Evolutionary conservation across 2,329 filamentous ascomycete species (phyloP).

Genomic region (Botrytis deweyae): DNA sequence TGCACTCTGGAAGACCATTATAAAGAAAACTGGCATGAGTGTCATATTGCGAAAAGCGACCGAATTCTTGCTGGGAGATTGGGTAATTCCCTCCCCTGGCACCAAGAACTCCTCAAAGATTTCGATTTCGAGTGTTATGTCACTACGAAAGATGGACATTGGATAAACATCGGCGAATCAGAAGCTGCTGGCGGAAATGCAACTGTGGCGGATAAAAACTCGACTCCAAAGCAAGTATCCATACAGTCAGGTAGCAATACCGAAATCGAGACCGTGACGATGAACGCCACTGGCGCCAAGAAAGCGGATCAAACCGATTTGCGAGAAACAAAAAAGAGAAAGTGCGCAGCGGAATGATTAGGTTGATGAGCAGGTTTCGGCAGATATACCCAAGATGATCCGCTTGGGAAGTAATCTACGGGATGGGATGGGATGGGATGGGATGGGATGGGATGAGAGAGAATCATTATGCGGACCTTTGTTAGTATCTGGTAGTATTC

Average conservation of each 20-base stretch:
- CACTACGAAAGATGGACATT: neutral
- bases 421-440: neutral
- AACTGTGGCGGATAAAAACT: neutral
- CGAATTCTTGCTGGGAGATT: neutral
- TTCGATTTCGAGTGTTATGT: accelerated
- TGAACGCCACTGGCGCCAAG: accelerated
- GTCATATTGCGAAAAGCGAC: neutral
- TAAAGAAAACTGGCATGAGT: neutral
- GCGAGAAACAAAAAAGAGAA: neutral
- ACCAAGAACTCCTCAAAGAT: neutral
- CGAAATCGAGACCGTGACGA: neutral
- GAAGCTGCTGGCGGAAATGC: neutral
- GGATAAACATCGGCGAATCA: neutral
- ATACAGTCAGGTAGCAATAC: neutral
- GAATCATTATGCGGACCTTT: neutral
- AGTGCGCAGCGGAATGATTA: neutral
- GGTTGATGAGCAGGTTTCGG: neutral
- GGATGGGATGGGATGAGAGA: neutral
- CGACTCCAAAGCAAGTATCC: neutral
- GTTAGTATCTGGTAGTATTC: neutral
- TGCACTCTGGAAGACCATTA: neutral
- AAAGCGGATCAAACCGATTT: neutral
- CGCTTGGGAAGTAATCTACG: neutral
- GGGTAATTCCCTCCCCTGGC: neutral
- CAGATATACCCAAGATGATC: neutral